phyloP scores from a whole-genome alignment of 208 protist species.

The Strigomonas culicis region DNA sequence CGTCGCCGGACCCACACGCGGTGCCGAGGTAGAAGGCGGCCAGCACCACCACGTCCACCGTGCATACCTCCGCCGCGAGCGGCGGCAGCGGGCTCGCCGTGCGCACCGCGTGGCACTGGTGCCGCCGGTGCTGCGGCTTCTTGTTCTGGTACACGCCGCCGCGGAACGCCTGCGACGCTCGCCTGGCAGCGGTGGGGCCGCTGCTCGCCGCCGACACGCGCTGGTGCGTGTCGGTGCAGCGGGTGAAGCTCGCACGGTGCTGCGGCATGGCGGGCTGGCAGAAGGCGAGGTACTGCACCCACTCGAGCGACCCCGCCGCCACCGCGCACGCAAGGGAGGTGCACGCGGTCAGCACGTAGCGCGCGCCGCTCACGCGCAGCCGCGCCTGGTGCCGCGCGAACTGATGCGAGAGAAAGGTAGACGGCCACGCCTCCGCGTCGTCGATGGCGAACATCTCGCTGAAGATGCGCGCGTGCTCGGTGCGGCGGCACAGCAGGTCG shows the following conservation, averaged over 20 bases:
- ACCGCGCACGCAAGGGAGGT: conserved; percentile 64
- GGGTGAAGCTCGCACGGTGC: conserved; percentile 40
- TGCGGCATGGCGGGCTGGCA: conserved; percentile 41
- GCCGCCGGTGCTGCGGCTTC: conserved; percentile 24
- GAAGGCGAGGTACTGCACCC: conserved; percentile 59
- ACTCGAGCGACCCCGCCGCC: conserved; percentile 47
- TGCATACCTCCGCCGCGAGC: conserved; percentile 25
- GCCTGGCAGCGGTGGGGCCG: background rate
- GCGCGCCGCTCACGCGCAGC: conserved; percentile 18
- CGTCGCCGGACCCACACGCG: conserved; percentile 18
- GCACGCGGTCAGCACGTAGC: conserved; percentile 38
- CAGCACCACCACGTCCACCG: conserved; percentile 47
- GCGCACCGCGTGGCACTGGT: conserved; percentile 22
- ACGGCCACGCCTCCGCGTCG: conserved; percentile 7
- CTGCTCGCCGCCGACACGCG: background rate
- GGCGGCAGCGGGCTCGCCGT: conserved; percentile 10
- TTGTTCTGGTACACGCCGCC: background rate
- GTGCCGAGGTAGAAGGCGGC: conserved; percentile 39
- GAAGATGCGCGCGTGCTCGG: conserved; percentile 30
- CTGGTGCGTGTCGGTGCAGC: background rate
- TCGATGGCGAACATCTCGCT: conserved; percentile 37
- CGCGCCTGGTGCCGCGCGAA: background rate
- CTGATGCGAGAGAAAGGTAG: conserved; percentile 1
- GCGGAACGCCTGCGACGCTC: background rate
- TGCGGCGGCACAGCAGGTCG: conserved; percentile 35